Base-by-base conservation (phyloP, 805 yeast species). In the Saturnispora hagleri region DNA sequence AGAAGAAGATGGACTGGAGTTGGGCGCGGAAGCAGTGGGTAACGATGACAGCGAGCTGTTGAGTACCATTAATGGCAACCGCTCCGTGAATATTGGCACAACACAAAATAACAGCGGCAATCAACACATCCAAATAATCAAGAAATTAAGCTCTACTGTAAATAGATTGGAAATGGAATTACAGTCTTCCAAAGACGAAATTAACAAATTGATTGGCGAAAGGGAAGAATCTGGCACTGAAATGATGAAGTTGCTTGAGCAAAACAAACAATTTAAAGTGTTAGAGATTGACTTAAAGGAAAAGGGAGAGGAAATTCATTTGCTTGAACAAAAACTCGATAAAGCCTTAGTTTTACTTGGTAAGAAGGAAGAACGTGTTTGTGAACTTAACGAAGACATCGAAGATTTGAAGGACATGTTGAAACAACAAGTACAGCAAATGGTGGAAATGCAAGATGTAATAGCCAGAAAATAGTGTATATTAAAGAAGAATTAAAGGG, bases 371-470 rank as follows among this genome's bases (percentile, higher is more conserved):
- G 99, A 95, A 64, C 75, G 73, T 55, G 91, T 87, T 5, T 86
- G 82, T 51, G 99, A 93, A 66, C 73, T 93, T 45, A 77, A 75
- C 57, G 96, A 95, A 7, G 99, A 93, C 62, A 91, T 93, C 17
- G 76, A 73, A 4, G 99, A 93, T 67, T 73, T 91, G 67, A 93
- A 93, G 67, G 95, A 87, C 46, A 72, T 93, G 72, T 77, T 89
- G 65, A 75, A 80, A 55, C 77, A 77, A 55, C 99, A 91, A 67
- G 90, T 91, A 43, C 95, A 87, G 65, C 93, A 90, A 57, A 75
- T 91, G 79, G 81, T 89, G 43, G 84, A 77, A 43, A 58, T 85
- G 59, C 86, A 83, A 57, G 72, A 64, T 46, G 57, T 56, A 24
- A 51, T 58, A 22, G 24, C n/a, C 52, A 53, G 20, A n/a, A 44